Evolutionary conservation across 2,329 filamentous ascomycete species (phyloP).

Genomic region (Calonectria hongkongensis): DNA sequence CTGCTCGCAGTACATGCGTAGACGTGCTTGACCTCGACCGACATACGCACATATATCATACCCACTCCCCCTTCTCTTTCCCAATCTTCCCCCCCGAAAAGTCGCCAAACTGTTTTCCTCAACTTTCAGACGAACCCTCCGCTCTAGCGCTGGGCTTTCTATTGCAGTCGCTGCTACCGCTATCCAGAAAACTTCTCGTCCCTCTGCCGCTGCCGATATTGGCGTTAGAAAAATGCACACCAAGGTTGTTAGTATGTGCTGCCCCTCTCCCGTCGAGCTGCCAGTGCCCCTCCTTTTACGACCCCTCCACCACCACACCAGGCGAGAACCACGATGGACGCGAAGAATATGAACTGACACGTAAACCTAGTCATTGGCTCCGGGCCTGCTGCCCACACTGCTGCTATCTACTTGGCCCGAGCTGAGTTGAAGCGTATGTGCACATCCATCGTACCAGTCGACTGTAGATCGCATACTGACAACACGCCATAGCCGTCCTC

Average conservation of each 20-base stretch:
- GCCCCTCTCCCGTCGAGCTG: constrained; percentile 35
- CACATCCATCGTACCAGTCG: neutral
- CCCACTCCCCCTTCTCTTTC: constrained; percentile 32
- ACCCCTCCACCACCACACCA: constrained; percentile 26
- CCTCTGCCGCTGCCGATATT: constrained; percentile 59
- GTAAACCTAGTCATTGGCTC: constrained; percentile 83
- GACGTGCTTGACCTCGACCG: constrained; percentile 20
- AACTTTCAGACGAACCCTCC: constrained; percentile 83
- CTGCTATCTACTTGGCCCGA: constrained; percentile 95
- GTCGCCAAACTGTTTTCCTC: constrained; percentile 94
- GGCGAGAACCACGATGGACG: neutral
- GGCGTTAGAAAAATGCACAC: constrained; percentile 85
- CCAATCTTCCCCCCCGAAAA: constrained; percentile 39
- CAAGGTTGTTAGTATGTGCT: constrained; percentile 88
- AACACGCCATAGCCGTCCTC: constrained; percentile 78
- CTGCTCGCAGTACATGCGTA: neutral
- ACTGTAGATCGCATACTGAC: constrained; percentile 40
- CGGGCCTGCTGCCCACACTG: constrained; percentile 97
- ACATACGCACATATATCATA: constrained; percentile 29
- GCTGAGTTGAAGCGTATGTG: constrained; percentile 89
- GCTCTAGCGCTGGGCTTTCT: constrained; percentile 84
- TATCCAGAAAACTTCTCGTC: constrained; percentile 71
- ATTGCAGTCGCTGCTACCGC: constrained; percentile 81
- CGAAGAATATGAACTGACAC: constrained; percentile 33
- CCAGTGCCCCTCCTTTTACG: constrained; percentile 9